Evolutionary conservation across 1,139 yeast genomes (phyloP).

Genomic region (Williopsis jadinii): DNA sequence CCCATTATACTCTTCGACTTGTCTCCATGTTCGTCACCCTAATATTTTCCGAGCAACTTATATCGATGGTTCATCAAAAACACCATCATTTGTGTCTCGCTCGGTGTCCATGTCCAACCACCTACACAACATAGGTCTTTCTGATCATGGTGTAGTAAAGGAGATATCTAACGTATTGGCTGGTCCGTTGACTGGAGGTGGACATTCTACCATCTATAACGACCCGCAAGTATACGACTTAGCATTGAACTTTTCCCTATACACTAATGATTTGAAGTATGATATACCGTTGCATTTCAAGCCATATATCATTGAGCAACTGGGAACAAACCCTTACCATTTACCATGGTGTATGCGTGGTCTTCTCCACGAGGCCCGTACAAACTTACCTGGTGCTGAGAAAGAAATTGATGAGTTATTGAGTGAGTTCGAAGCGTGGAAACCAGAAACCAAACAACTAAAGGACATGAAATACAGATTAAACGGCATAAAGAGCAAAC

Average conservation of each 20-base stretch:
- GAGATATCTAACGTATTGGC: slow-evolving; percentile 80
- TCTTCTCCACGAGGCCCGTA: slow-evolving; percentile 48
- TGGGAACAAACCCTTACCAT: slow-evolving; percentile 74
- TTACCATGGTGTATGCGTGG: slow-evolving; percentile 94
- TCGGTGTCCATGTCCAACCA: slow-evolving; percentile 42
- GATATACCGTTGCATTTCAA: slow-evolving; percentile 49
- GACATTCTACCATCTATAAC: slow-evolving; percentile 85
- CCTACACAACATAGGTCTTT: slow-evolving; percentile 56
- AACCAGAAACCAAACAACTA: slow-evolving; percentile 71
- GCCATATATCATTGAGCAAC: slow-evolving; percentile 52
- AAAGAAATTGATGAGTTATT: slow-evolving; percentile 55
- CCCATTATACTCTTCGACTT: slow-evolving; percentile 83
- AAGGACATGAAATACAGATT: slow-evolving; percentile 81
- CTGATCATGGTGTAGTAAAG: slow-evolving; percentile 71
- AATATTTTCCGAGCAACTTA: slow-evolving; percentile 85
- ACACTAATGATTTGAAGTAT: slow-evolving; percentile 57
- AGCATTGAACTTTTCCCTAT: slow-evolving; percentile 68
- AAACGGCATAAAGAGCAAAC: slow-evolving; percentile 51
- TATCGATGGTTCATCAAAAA: slow-evolving; percentile 50
- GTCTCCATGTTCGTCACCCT: slow-evolving; percentile 81
- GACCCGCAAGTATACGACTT: slow-evolving; percentile 80
- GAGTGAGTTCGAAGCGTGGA: slow-evolving; percentile 74
- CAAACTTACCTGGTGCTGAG: slow-evolving; percentile 32
- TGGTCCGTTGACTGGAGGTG: slow-evolving; percentile 90
- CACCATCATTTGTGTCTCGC: slow-evolving; percentile 47